Evolutionary conservation across 345 rosid genomes (phyloP).

Genomic region (Hibiscus mutabilis): DNA sequence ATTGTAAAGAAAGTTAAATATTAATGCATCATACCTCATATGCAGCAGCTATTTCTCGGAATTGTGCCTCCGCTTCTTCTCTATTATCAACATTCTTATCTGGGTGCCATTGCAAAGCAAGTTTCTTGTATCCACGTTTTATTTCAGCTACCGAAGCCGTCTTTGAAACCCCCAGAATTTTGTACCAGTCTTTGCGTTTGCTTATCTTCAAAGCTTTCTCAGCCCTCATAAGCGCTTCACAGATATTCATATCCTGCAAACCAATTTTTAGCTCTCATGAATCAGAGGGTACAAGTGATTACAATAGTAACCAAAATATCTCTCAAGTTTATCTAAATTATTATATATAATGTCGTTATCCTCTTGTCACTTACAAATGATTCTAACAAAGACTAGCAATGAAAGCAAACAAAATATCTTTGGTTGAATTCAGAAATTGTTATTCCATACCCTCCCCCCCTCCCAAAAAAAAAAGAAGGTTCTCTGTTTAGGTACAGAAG

Average conservation of each 20-base stretch:
- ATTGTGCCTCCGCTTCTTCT: constrained; percentile 94
- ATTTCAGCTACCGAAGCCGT: constrained; percentile 77
- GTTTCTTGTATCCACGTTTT: constrained; percentile 93
- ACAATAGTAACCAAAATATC: neutral
- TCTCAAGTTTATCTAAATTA: too few species aligned
- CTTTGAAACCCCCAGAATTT: constrained; percentile 74
- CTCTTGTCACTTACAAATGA: too few species aligned
- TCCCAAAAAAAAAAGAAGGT: too few species aligned
- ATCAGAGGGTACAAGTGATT: constrained; percentile 25
- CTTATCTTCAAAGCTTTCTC: constrained; percentile 98
- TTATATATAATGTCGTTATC: too few species aligned
- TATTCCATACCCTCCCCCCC: too few species aligned
- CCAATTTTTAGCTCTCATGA: constrained; percentile 5
- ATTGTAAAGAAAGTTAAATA: neutral
- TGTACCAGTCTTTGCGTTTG: constrained; percentile 61
- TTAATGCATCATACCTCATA: constrained; percentile 58
- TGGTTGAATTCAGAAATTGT: too few species aligned
- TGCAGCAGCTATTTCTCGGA: constrained; percentile 93
- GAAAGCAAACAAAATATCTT: too few species aligned
- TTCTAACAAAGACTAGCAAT: too few species aligned
- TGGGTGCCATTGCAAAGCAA: constrained; percentile 97
- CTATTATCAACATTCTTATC: constrained; percentile 41
- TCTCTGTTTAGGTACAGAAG: too few species aligned
- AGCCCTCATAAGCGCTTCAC: constrained; percentile 76
- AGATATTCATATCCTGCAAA: constrained; percentile 68